These are phyloP conservation scores for Aspergillus bertholletiae DNA, from an alignment of 495 filamentous ascomycete species.

Conservation along the genomic window DNA sequence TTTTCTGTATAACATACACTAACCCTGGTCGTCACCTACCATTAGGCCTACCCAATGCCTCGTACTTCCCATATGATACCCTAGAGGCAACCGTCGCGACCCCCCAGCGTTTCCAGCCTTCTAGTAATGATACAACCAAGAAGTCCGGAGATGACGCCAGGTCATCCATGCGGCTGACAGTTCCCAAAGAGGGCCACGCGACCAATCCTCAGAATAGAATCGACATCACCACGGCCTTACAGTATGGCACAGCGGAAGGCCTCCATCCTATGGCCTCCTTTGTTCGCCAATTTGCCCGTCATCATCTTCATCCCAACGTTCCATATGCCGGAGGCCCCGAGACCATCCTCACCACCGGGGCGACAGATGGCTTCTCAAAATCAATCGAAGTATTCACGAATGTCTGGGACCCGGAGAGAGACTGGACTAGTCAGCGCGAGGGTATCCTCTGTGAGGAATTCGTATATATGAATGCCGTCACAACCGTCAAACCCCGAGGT, in stretches of 20 bases:
- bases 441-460: constrained; percentile 75
- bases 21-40: background rate
- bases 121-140: constrained; percentile 52
- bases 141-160: constrained; percentile 22
- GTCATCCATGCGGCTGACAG: constrained; percentile 50
- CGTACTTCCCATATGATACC: constrained; percentile 88
- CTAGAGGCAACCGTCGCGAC: constrained; percentile 76
- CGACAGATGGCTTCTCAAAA: constrained; percentile 83
- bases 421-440: constrained; percentile 63
- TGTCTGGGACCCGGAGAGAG: constrained; percentile 64
- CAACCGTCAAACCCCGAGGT: constrained; percentile 63
- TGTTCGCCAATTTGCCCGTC: constrained; percentile 69
- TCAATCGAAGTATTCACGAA: constrained; percentile 67
- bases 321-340: constrained; percentile 76
- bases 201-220: constrained; percentile 60
- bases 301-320: constrained; percentile 74
- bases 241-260: constrained; percentile 78
- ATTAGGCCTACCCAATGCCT: constrained; percentile 70
- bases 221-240: constrained; percentile 76
- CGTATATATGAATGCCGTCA: constrained; percentile 70
- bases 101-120: constrained; percentile 68
- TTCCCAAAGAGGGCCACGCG: constrained; percentile 62
- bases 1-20: constrained; percentile 1
- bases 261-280: constrained; percentile 73
- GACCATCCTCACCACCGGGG: constrained; percentile 70